These are phyloP conservation scores for Apiotrichum gracile DNA, from an alignment of 1,284 basidiomycete species.

Conservation along the genomic window DNA sequence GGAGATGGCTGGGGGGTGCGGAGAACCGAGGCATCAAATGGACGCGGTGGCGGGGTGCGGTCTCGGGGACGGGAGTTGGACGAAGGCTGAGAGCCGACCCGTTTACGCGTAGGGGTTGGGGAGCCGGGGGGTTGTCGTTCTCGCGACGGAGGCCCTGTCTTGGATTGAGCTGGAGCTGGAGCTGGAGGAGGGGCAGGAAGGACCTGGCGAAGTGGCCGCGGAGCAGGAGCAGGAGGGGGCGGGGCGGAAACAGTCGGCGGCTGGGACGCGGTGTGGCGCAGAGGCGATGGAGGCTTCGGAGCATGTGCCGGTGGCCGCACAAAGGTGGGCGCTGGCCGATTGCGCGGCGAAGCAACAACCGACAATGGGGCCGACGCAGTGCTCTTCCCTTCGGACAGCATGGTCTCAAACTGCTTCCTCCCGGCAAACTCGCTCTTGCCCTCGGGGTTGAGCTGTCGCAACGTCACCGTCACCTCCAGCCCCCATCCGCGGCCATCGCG, in stretches of 20 bases:
- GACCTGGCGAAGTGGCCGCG: not conserved
- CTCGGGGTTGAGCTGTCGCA: slow-evolving; percentile 37
- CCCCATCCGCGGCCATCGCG: slow-evolving; percentile 41
- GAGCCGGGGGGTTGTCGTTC: not conserved
- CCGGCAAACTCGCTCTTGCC: slow-evolving; percentile 33
- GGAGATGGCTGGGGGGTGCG: slow-evolving; percentile 39
- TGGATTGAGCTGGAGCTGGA: not conserved
- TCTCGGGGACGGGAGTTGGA: not conserved
- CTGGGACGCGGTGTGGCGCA: not conserved
- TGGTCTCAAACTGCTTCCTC: slow-evolving; percentile 34
- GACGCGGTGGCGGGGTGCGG: slow-evolving; percentile 21
- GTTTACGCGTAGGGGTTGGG: not conserved
- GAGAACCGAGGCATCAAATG: slow-evolving; percentile 2
- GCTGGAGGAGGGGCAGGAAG: not conserved
- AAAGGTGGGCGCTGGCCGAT: not conserved
- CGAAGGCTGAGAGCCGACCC: not conserved
- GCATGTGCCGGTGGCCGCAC: not conserved
- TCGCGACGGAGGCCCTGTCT: not conserved
- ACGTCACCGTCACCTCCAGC: slow-evolving; percentile 35
- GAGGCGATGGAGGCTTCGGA: slow-evolving; percentile 9
- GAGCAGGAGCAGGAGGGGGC: not conserved
- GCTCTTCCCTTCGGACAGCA: slow-evolving; percentile 23
- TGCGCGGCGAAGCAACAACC: slow-evolving; percentile 5
- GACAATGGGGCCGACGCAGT: slow-evolving; percentile 9
- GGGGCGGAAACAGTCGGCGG: not conserved